A percentile compares a stretch with the other conserved stretches of the same genome.
phyloP scores from a whole-genome alignment of 108 stramenopile species.

The Schizochytrium sp. region DNA sequence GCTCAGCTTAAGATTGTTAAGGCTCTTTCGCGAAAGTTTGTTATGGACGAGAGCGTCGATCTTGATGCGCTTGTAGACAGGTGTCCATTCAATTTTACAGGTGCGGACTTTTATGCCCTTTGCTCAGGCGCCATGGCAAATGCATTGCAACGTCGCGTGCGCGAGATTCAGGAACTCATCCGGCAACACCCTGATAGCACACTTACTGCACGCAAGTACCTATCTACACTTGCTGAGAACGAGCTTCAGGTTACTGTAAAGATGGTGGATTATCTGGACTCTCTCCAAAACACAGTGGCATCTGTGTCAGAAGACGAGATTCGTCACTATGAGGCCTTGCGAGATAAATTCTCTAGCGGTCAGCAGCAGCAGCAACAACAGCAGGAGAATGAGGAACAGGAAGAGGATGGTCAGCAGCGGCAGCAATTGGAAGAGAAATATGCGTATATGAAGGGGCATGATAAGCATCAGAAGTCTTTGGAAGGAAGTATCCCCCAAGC shows the following conservation, averaged over 20 bases:
- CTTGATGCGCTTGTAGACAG: slow-evolving; percentile 85
- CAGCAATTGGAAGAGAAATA: not conserved
- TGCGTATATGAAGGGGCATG: no score
- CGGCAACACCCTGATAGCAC: slow-evolving; percentile 6
- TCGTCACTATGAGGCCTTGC: slow-evolving; percentile 46
- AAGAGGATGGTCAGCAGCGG: not conserved
- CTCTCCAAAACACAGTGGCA: slow-evolving; percentile 13
- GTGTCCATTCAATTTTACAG: slow-evolving; percentile 90
- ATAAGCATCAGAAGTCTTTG: no score
- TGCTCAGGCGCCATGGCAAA: slow-evolving; percentile 71
- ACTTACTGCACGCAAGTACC: slow-evolving; percentile 51
- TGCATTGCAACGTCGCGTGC: slow-evolving; percentile 31
- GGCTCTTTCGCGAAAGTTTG: slow-evolving; percentile 94
- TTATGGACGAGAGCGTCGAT: slow-evolving; percentile 83
- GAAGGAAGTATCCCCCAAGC: not conserved
- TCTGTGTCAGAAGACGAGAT: slow-evolving; percentile 61
- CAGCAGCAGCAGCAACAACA: not conserved
- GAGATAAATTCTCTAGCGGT: slow-evolving; percentile 39
- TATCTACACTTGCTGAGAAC: slow-evolving; percentile 16
- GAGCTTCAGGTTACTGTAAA: slow-evolving; percentile 57
- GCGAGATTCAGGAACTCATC: slow-evolving; percentile 49
- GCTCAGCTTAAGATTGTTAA: slow-evolving; percentile 94
- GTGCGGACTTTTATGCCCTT: slow-evolving; percentile 96
- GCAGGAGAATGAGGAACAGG: not conserved
- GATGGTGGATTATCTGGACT: slow-evolving; percentile 42